Evolutionary conservation across 345 rosid genomes (phyloP), one percentile per base, ranked within the genome.

Genomic region (Gossypium herbaceum): DNA sequence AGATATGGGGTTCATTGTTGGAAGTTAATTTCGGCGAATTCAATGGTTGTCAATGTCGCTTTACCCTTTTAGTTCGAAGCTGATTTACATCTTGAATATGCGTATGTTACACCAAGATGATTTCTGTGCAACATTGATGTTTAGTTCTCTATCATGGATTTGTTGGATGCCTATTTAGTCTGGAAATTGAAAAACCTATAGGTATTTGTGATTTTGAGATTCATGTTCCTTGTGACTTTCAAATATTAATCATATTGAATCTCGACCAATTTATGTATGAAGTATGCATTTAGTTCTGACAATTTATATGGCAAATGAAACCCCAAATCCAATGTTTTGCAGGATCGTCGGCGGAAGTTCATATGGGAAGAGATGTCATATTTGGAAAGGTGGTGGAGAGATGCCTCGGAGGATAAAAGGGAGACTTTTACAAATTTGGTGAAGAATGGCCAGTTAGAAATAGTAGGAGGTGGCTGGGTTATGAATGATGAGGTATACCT

Each of bases 351-450:
- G 78, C 80, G 98, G 76, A 95, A 88, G 83, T 95, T 95, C 84
- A 93, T 95, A 81, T 95, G 99, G 98, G 99, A 95, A 83, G 99
- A 95, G 84, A 95, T 95, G 98, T 91, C 97, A 54, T 95, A 90
- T 79, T 82, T 95, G 74, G 98, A 95, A 86, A 90, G 90, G 82
- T 95, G 99, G 99, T 95, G 99, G 98, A 91, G 97, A 80, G 98
- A 95, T 77, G 87, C 97, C n/a, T 67, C 97, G 3, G 92, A 84
- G 7, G 84, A 75, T 47, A 86, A 88, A 75, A 85, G 84, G 73
- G 92, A 83, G 80, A 86, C 92, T 76, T 86, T 95, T 75, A 80
- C 83, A 77, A 83, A 85, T 57, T 81, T 95, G 77, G 88, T 95
- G 82, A 88, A 88, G 80, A 90, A 86, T 79, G 99, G 99, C n/a